A percentile compares a stretch with the other conserved stretches of the same genome.
These are phyloP conservation scores for Rubroboletus satanas DNA, from an alignment of 768 basidiomycete species.

Conservation along the genomic window DNA sequence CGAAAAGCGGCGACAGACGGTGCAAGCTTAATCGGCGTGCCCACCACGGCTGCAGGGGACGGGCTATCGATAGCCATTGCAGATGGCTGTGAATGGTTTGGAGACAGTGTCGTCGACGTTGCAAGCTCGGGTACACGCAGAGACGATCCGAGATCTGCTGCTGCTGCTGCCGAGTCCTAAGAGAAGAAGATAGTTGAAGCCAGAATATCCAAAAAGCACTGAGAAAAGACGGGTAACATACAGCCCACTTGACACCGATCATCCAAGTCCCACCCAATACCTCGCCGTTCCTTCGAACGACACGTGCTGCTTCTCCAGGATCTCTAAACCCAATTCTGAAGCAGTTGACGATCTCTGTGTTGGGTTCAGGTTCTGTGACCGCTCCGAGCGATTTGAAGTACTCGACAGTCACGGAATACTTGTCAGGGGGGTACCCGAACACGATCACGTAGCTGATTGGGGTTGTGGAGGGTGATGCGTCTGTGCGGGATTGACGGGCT, in stretches of 20 bases:
- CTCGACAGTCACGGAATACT: conserved; percentile 65
- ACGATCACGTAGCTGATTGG: conserved; percentile 66
- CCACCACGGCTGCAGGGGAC: conserved; percentile 43
- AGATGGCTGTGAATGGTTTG: conserved; percentile 26
- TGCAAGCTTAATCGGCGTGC: conserved; percentile 69
- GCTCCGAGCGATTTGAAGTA: conserved; percentile 74
- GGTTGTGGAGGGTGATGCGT: conserved; percentile 28
- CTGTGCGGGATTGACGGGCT: conserved; percentile 19
- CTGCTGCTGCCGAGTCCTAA: conserved; percentile 53
- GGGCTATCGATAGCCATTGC: conserved; percentile 49
- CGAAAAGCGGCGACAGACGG: conserved; percentile 73
- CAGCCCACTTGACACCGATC: conserved; percentile 85
- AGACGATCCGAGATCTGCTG: conserved; percentile 46
- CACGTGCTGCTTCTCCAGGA: conserved; percentile 69
- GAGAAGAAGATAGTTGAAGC: not conserved
- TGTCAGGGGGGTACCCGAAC: conserved; percentile 86
- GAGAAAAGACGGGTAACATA: conserved; percentile 37
- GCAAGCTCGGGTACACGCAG: conserved; percentile 20
- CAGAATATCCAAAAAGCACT: not conserved
- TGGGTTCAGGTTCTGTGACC: conserved; percentile 62
- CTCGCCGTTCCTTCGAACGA: conserved; percentile 81
- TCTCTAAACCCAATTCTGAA: conserved; percentile 75
- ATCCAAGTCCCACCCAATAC: conserved; percentile 71
- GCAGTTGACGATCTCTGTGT: conserved; percentile 71
- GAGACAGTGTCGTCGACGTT: conserved; percentile 5